Conservation (phyloP, 2,329 filamentous ascomycete genomes). For the Talaromyces sp. region DNA sequence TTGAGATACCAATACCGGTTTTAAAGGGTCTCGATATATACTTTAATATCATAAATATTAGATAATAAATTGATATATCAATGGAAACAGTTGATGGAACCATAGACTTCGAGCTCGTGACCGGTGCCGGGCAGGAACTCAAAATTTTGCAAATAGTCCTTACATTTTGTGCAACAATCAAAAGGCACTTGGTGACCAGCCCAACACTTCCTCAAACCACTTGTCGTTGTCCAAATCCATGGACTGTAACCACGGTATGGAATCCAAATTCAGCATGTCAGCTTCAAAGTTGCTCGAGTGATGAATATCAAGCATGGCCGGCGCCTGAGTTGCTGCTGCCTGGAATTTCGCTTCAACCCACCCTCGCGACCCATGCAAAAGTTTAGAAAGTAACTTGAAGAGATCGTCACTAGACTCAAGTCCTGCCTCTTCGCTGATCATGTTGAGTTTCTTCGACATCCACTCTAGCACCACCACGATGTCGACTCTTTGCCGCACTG, state of each 20-base stretch:
- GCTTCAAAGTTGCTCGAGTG: slow-evolving; percentile 3
- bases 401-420: slow-evolving; percentile 25
- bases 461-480: slow-evolving; percentile 21
- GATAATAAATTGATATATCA: too few relatives aligned
- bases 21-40: too few relatives aligned
- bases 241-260: slow-evolving; percentile 23
- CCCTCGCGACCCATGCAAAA: slow-evolving; percentile 17
- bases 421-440: slow-evolving; percentile 20
- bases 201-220: slow-evolving; percentile 11
- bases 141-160: neutral
- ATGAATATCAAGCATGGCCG: neutral
- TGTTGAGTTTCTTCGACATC: slow-evolving; percentile 23
- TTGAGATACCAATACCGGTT: too few relatives aligned
- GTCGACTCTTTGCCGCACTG: slow-evolving; percentile 29
- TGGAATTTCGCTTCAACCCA: slow-evolving; percentile 16
- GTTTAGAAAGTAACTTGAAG: slow-evolving; percentile 18
- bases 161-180: neutral
- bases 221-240: slow-evolving; percentile 24
- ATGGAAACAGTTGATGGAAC: too few relatives aligned
- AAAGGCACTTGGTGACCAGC: neutral
- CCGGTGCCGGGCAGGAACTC: too few relatives aligned
- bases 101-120: too few relatives aligned
- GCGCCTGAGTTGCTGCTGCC: slow-evolving; percentile 10
- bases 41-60: too few relatives aligned
- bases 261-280: slow-evolving; percentile 19